These are phyloP conservation scores for Botrytis fragariae DNA, from an alignment of 2,329 filamentous ascomycete genomes.

Conservation along the genomic window DNA sequence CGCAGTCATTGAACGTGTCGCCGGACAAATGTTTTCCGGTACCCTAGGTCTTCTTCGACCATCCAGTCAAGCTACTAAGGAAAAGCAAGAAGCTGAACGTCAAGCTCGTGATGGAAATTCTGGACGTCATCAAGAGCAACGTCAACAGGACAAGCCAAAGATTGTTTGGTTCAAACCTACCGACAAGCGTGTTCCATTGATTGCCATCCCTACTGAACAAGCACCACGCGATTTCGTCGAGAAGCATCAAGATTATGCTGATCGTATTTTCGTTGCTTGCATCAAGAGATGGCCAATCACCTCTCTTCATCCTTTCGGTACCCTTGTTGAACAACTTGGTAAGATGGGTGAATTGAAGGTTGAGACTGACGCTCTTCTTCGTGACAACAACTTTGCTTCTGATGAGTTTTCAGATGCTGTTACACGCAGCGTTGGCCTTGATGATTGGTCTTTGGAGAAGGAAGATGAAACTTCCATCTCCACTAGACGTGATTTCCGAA, in stretches of 20 bases:
- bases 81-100: conserved; percentile 97
- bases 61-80: conserved; percentile 97
- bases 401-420: conserved; percentile 98
- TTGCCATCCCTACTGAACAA: conserved; percentile 97
- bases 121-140: conserved; percentile 70
- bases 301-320: conserved; percentile 97
- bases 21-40: conserved; percentile 98
- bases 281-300: conserved; percentile 99
- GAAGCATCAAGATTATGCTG: conserved; percentile 95
- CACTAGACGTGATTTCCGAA: conserved; percentile 83
- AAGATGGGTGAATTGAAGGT: conserved; percentile 97
- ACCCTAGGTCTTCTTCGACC: conserved; percentile 91
- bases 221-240: conserved; percentile 97
- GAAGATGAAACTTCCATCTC: conserved; percentile 75
- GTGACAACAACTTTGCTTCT: conserved; percentile 97
- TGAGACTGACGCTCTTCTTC: conserved; percentile 92
- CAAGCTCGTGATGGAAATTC: conserved; percentile 80
- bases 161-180: conserved; percentile 99
- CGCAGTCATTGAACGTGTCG: conserved; percentile 93
- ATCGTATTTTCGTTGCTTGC: conserved; percentile 96
- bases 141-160: conserved; percentile 95
- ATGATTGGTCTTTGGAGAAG: conserved; percentile 83
- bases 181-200: conserved; percentile 96
- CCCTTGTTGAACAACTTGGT: conserved; percentile 92
- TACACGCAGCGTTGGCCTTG: conserved; percentile 83